Conservation (phyloP, 805 yeast species). For the Phaffomyces opuntiae region DNA sequence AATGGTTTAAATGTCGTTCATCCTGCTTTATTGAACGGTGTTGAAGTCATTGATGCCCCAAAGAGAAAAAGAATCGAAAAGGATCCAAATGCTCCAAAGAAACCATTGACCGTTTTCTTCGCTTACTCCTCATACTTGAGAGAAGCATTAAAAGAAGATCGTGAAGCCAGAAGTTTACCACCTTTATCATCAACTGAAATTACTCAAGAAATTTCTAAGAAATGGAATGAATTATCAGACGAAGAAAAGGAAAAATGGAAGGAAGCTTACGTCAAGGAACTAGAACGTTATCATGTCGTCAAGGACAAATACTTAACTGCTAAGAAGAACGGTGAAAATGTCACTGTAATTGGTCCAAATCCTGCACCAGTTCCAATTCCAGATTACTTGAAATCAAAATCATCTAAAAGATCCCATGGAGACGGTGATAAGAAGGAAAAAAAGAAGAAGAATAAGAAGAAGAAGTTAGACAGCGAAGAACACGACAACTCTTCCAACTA, state of each 20-base stretch:
- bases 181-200: constrained; percentile 70
- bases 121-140: constrained; percentile 70
- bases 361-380: constrained; percentile 37
- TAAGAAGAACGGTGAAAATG: constrained; percentile 32
- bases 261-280: constrained; percentile 40
- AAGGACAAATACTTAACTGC: constrained; percentile 41
- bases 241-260: constrained; percentile 70
- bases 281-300: constrained; percentile 36
- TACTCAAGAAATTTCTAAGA: constrained; percentile 68
- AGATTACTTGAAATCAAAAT: constrained; percentile 23
- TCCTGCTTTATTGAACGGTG: constrained; percentile 8
- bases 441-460: constrained; percentile 44
- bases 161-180: constrained; percentile 50
- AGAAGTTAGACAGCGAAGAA: constrained; percentile 30
- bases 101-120: constrained; percentile 85
- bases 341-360: constrained; percentile 23
- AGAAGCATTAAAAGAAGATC: constrained; percentile 61
- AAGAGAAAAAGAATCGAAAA: constrained; percentile 44
- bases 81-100: constrained; percentile 95
- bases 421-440: constrained; percentile 36
- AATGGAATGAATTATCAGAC: constrained; percentile 71
- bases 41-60: constrained; percentile 12
- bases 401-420: constrained; percentile 30
- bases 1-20: constrained; percentile 5
- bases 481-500: no score